phyloP scores from a whole-genome alignment of 225 moss, liverwort and hornwort genomes.

The Thuidium tamariscinum region DNA sequence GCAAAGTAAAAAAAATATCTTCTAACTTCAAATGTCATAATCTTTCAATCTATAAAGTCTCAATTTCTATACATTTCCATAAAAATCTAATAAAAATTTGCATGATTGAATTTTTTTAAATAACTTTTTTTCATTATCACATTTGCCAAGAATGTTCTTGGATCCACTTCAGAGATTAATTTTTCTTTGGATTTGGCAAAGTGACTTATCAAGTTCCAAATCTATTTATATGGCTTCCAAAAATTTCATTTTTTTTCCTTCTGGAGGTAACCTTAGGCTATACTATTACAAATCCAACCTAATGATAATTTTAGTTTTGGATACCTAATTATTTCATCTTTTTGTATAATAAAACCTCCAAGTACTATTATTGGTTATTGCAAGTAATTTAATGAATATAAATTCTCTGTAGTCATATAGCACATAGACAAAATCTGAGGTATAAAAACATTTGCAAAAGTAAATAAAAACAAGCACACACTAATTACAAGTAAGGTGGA shows the following conservation, averaged over 20 bases:
- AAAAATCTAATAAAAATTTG: not conserved
- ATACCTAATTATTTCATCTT: not conserved
- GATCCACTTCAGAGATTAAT: fast-evolving
- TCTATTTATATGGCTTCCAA: fast-evolving
- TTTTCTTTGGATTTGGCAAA: not conserved
- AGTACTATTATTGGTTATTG: too few species aligned
- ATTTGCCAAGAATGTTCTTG: not conserved
- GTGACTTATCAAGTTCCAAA: not conserved
- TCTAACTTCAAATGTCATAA: not conserved
- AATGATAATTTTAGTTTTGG: not conserved
- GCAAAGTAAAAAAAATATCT: too few species aligned
- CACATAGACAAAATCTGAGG: not conserved
- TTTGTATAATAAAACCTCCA: not conserved
- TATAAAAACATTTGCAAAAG: not conserved
- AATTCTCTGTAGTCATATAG: fast-evolving
- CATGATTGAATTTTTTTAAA: fast-evolving
- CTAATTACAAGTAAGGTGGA: not conserved
- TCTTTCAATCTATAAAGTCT: not conserved
- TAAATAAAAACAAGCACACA: not conserved
- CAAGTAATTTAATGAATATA: not conserved
- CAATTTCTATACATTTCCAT: not conserved
- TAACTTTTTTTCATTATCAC: too few species aligned
- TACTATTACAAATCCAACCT: not conserved
- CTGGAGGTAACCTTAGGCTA: not conserved
- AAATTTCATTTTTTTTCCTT: fast-evolving